phyloP scores from a whole-genome alignment of 2,329 filamentous ascomycete species.

The Arthrobotrys megalospora region DNA sequence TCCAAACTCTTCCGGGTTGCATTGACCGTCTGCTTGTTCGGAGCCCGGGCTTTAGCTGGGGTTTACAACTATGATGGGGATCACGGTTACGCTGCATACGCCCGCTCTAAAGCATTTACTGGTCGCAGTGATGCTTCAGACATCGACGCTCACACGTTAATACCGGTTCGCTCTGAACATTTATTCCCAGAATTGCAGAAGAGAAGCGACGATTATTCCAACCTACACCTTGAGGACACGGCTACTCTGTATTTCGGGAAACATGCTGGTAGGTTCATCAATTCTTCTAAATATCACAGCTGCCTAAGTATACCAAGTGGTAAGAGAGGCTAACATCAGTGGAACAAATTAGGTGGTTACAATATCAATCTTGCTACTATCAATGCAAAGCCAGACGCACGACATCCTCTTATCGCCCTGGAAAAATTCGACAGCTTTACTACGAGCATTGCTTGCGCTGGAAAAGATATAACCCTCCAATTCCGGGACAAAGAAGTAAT shows the following conservation, averaged over 20 bases:
- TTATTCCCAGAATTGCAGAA: slow-evolving; percentile 30
- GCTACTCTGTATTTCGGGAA: slow-evolving; percentile 12
- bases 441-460: slow-evolving; percentile 15
- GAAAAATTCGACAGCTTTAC: slow-evolving; percentile 34
- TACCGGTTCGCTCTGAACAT: slow-evolving; percentile 22
- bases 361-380: slow-evolving; percentile 33
- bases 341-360: neutral
- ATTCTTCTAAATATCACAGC: neutral
- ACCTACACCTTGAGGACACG: slow-evolving; percentile 18
- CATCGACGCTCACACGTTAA: neutral
- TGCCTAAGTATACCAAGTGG: too few species aligned
- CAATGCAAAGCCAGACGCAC: slow-evolving; percentile 25
- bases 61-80: slow-evolving; percentile 11
- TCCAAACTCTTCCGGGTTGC: slow-evolving; percentile 14
- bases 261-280: slow-evolving; percentile 6
- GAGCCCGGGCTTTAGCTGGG: slow-evolving; percentile 15
- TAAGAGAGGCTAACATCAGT: neutral
- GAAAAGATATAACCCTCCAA: slow-evolving; percentile 11
- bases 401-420: slow-evolving; percentile 26
- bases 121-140: neutral
- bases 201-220: slow-evolving; percentile 21
- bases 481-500: slow-evolving; percentile 23
- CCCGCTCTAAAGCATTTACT: neutral
- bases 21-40: slow-evolving; percentile 10
- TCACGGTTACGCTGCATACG: neutral